Evolutionary conservation across 2,329 filamentous ascomycete genomes (phyloP).

Genomic region (Claviceps sp.): DNA sequence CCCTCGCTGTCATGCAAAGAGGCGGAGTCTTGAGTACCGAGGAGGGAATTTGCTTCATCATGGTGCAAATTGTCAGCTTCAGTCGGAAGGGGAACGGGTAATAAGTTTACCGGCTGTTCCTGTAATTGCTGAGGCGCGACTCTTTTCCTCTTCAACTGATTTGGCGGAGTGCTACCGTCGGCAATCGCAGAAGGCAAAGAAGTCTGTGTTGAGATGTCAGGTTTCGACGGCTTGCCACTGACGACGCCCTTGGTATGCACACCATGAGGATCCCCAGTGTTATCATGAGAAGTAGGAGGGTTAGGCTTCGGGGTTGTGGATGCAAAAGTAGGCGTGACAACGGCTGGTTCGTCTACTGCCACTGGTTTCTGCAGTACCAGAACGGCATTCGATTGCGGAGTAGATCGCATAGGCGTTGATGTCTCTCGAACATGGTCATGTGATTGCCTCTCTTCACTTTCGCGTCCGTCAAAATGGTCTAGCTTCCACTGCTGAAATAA

Average conservation of each 20-base stretch:
- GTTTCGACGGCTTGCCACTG: not conserved
- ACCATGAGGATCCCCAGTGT: not conserved
- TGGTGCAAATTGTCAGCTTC: slow-evolving; percentile 2
- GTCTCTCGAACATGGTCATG: not conserved
- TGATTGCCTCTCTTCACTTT: not conserved
- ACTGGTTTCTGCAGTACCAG: not conserved
- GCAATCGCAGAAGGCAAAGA: not conserved
- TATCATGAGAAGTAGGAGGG: not conserved
- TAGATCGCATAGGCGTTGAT: not conserved
- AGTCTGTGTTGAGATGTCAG: not conserved
- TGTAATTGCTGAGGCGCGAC: slow-evolving; percentile 13
- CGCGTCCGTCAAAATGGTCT: slow-evolving; percentile 3
- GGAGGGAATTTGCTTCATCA: not conserved
- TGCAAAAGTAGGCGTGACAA: not conserved
- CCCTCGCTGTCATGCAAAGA: slow-evolving; percentile 11
- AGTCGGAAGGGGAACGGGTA: slow-evolving; percentile 3
- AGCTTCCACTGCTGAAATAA: slow-evolving; percentile 27
- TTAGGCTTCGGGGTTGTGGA: not conserved
- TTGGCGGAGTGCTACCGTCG: slow-evolving; percentile 8
- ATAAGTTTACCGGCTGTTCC: not conserved
- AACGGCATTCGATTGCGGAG: slow-evolving; percentile 1
- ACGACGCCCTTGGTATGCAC: not conserved
- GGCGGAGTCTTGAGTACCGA: not conserved
- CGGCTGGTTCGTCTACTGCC: not conserved
- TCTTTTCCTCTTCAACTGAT: slow-evolving; percentile 16